Evolutionary conservation across 805 yeast genomes (phyloP), one percentile per base, ranked within the genome.

Genomic region (Lipomyces yamanashiensis): DNA sequence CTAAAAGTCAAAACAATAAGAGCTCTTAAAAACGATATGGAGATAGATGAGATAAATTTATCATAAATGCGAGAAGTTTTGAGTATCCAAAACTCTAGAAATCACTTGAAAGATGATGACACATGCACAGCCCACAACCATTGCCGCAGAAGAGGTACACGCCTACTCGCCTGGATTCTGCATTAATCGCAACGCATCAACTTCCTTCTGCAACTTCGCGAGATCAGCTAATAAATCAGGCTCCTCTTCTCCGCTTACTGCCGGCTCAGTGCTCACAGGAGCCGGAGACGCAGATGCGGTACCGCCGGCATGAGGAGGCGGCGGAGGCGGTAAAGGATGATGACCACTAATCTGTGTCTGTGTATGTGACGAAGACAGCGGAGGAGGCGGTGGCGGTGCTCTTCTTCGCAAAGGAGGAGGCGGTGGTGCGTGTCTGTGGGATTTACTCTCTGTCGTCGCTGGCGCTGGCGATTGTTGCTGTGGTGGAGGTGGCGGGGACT

Each of bases 141-240:
- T 7, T 39, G n/a, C 43, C 2, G 7, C 2, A 39, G 13, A 33
- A 28, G 7, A 28, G n/a, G 15, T 33, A 15, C 7, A 9, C 7
- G 9, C 34, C 17, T 41, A 21, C 39, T 28, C 54, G 28, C 33
- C 17, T 39, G 58, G 19, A 43, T 64, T 64, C 43, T 59, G 67
- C 51, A 28, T 28, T 28, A 39, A 40, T 19, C 68, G 49, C 48
- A 66, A 19, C 15, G 57, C 67, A 39, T 68, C 71, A 17, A 68
- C 62, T 39, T 68, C 66, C 33, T 48, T 50, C 40, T 67, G 68
- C 54, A 68, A 45, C 17, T 65, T 62, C 4, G 64, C 61, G 49
- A 68, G 40, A 56, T 65, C 69, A 21, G 71, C 71, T 34, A 68
- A 43, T 47, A 68, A 54, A 51, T 65, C 71, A 10, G 66, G 61